These are phyloP conservation scores for Cordyceps pruinosa DNA, from an alignment of 2,329 filamentous ascomycete species.

Conservation along the genomic window DNA sequence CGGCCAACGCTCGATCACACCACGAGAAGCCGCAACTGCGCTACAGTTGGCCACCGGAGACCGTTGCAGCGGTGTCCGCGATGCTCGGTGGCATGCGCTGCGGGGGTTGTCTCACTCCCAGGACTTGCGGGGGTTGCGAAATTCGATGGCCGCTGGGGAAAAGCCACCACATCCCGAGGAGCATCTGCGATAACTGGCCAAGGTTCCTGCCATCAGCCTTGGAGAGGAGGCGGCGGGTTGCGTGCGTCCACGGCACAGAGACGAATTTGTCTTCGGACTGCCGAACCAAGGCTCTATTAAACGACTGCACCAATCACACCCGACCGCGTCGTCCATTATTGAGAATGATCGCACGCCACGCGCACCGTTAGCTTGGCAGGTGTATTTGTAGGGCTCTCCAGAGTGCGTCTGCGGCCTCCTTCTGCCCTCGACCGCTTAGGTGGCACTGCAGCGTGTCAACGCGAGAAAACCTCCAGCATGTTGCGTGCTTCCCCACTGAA, in stretches of 20 bases:
- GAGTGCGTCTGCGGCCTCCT: too few relatives aligned
- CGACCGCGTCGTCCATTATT: background rate
- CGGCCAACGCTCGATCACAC: too few relatives aligned
- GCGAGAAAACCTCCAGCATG: background rate
- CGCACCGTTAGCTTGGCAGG: background rate
- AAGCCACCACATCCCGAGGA: too few relatives aligned
- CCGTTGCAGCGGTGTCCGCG: background rate
- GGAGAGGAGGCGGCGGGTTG: background rate
- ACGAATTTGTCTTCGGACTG: background rate
- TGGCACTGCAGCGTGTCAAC: background rate
- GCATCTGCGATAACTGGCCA: too few relatives aligned
- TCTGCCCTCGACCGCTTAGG: background rate
- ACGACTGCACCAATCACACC: background rate
- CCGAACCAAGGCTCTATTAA: background rate
- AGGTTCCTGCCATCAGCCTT: background rate
- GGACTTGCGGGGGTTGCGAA: conserved; percentile 1
- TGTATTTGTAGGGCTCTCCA: too few relatives aligned
- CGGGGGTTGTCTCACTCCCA: conserved; percentile 5
- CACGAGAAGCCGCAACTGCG: too few relatives aligned
- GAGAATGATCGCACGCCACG: background rate
- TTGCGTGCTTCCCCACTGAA: background rate
- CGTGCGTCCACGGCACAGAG: too few relatives aligned
- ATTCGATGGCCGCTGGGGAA: background rate
- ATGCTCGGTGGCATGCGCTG: background rate
- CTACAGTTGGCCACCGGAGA: background rate